phyloP scores from a whole-genome alignment of 139 green algal species.

The Edaphochlamys debaryana region DNA sequence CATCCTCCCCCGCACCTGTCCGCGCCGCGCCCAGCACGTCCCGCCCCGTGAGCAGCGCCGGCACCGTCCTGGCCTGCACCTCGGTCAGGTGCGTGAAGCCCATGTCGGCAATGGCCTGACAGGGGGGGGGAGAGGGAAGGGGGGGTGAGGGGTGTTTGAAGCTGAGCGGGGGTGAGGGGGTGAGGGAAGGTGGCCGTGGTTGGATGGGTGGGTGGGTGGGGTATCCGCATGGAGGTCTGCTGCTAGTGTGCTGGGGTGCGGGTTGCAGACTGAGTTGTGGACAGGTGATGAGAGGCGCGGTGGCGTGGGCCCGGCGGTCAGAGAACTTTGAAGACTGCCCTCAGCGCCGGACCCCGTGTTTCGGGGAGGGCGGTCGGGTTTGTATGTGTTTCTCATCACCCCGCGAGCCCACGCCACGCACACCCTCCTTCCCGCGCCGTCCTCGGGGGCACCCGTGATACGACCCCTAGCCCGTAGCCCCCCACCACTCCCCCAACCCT shows the following conservation, averaged over 20 bases:
- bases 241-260: too few species aligned
- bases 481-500: too few species aligned
- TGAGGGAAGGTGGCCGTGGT: too few species aligned
- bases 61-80: slow-evolving; percentile 96
- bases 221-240: too few species aligned
- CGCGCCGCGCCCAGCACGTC: slow-evolving; percentile 96
- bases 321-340: slow-evolving; percentile 45
- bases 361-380: not conserved
- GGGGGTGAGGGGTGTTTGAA: not conserved
- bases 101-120: slow-evolving; percentile 81
- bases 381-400: slow-evolving; percentile 4
- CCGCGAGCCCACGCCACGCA: not conserved
- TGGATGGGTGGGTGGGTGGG: too few species aligned
- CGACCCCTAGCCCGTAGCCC: too few species aligned
- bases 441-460: too few species aligned
- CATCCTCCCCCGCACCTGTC: slow-evolving; percentile 73
- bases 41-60: slow-evolving; percentile 87
- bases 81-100: slow-evolving; percentile 91
- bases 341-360: not conserved
- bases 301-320: too few species aligned
- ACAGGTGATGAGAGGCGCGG: too few species aligned
- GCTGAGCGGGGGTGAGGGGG: not conserved
- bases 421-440: too few species aligned
- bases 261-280: too few species aligned
- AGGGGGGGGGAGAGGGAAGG: not conserved